Conservation (phyloP, 78 protist species). For the Dictyostelium discoideum region DNA sequence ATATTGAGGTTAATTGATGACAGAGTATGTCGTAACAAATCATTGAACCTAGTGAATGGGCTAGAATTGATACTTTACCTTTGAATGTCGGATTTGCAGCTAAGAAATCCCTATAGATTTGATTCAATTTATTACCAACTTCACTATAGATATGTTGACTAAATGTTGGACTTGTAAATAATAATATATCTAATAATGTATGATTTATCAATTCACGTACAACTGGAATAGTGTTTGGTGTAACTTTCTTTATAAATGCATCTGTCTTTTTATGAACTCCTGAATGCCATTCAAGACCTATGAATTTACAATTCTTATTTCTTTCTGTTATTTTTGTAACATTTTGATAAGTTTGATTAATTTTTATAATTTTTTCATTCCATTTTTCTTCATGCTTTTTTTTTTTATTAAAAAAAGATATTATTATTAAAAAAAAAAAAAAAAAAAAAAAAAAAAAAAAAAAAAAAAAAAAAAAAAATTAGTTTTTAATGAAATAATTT, state of each 20-base stretch:
- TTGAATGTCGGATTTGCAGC: slow-evolving; percentile 31
- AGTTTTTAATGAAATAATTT: too few relatives aligned
- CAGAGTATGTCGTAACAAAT: slow-evolving; percentile 46
- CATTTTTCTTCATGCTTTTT: slow-evolving; percentile 51
- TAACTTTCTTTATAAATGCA: slow-evolving; percentile 26
- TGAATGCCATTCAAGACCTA: slow-evolving; percentile 59
- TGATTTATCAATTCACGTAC: slow-evolving; percentile 38
- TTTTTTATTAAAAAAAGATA: background rate
- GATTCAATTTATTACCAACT: slow-evolving; percentile 44
- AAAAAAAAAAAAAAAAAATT: too few relatives aligned
- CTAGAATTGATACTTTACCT: slow-evolving; percentile 55
- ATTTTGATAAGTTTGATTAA: slow-evolving; percentile 19
- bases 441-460: too few relatives aligned
- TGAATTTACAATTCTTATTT: slow-evolving; percentile 13
- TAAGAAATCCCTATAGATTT: slow-evolving; percentile 4
- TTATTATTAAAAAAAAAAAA: too few relatives aligned
- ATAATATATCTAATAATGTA: slow-evolving; percentile 40
- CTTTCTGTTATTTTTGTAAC: slow-evolving; percentile 2
- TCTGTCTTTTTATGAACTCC: slow-evolving; percentile 38
- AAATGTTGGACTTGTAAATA: slow-evolving; percentile 55
- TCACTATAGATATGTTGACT: slow-evolving; percentile 55
- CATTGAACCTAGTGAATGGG: slow-evolving; percentile 59
- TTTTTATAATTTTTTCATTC: slow-evolving; percentile 7
- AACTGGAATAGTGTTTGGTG: slow-evolving; percentile 30
- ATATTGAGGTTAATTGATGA: background rate